Evolutionary conservation across 2,329 filamentous ascomycete species (phyloP), one percentile per base, ranked within the genome.

Genomic region (Helotiales sp.): DNA sequence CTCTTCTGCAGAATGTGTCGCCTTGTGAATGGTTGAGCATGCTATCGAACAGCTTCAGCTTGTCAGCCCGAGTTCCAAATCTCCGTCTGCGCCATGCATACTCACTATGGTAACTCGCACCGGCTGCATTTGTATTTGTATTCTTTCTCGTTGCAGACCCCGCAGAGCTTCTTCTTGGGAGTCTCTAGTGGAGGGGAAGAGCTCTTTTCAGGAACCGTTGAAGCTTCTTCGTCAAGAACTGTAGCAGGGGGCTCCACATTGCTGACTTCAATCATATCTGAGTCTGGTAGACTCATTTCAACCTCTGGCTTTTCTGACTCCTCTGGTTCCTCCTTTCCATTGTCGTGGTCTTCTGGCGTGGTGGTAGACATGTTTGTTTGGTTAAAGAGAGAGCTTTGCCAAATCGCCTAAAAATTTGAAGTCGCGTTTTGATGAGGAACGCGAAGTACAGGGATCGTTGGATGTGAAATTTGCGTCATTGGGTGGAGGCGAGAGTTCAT

Each of bases 41-140:
- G 81, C 75, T 47, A 89, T 81, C 0, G 87, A 89, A 74, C 87
- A 90, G 73, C 86, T 88, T 70, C 37, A 49, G 24, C 13, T 34
- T 30, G 50, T 72, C 40, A 72, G 68, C 32, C 40, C 45, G 45
- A 61, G 55, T 26, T 3, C 11, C 17, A 17, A 24, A 17, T 26
- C 59, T 17, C 43, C 30, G 17, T 57, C 13, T 54, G 20, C 28
- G 8, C 28, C 3, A 34, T 8, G 26, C 30, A 26, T 69, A 78
- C 86, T 75, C 79, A 90, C 88, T 88, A 89, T 68, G 84, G 83
- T 24, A 85, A 72, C 57, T 81, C 78, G 75, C 88, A 90, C 30
- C 82, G 82, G n/a, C 85, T 81, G 69, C 88, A 90, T 73, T 88
- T 90, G 77, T 90, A 90, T 76, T 87, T 89, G 32, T 81, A 81